Evolutionary conservation across 2,329 filamentous ascomycete genomes (phyloP), one percentile per base, ranked within the genome.

Genomic region (Paracoccidioides lutzii): DNA sequence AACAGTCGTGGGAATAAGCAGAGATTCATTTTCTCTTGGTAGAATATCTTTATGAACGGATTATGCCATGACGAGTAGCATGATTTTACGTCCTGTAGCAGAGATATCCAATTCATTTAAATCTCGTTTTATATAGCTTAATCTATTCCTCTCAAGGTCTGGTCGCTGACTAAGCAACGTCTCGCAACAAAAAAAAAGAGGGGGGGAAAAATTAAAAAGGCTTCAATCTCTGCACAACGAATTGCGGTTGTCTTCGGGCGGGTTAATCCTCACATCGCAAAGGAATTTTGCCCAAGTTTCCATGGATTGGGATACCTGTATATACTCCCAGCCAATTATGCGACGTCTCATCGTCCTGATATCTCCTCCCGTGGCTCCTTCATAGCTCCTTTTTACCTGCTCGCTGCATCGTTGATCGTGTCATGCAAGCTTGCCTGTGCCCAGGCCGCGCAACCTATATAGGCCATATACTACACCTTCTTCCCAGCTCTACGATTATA

Each of bases 341-440:
- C 50, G 32, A 52, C 38, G 33, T 35, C 30, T 45, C 40, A 42
- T 33, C 40, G 15, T 41, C 15, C 8, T 38, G 46, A 50, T 30
- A 55, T 55, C 41, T 45, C 43, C 15, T 41, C 6, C 30, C 46
- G 46, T 58, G 59, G 51, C 59, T 56, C 59, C 60, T 61, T 63
- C 64, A 66, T 59, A 60, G 64, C 61, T 64, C 63, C 61, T 65
- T 65, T 22, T 60, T 57, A 58, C 60, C 61, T 60, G 57, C 59
- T 56, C 59, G 62, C 60, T 59, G 53, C 60, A 61, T 64, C 56
- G 62, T 58, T 57, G 59, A 61, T 65, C 66, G 68, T 70, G 70
- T 71, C 71, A 74, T 74, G 71, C 70, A 66, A 67, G 65, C 64
- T 65, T 72, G 66, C 64, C 64, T 71, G 58, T 60, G 65, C 61